Conservation (phyloP, 768 basidiomycete genomes). For the Suillus luteus region DNA sequence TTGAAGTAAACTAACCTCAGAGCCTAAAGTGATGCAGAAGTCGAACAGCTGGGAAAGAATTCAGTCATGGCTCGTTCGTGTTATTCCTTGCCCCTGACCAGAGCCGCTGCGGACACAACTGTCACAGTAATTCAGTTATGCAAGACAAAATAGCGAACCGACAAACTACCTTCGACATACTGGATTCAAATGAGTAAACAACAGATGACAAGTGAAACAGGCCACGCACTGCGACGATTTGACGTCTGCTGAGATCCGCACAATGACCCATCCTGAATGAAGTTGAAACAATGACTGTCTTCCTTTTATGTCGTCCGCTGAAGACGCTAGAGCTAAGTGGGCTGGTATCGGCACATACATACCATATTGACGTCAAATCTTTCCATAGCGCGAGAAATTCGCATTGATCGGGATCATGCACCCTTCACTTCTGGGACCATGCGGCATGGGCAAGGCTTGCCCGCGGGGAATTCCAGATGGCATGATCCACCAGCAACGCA, state of each 20-base stretch:
- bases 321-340: not conserved
- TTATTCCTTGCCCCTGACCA: not conserved
- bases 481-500: not conserved
- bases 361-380: too few species aligned
- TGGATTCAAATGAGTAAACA: not conserved
- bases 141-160: not conserved
- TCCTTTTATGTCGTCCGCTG: not conserved
- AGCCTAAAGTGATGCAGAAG: conserved; percentile 4
- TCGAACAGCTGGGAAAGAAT: conserved; percentile 2
- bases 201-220: not conserved
- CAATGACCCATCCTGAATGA: not conserved
- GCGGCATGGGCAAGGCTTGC: too few species aligned
- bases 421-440: too few species aligned
- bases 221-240: not conserved
- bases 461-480: too few species aligned
- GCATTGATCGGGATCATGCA: too few species aligned
- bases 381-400: too few species aligned
- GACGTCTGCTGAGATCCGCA: not conserved
- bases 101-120: not conserved
- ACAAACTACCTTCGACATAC: not conserved
- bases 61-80: not conserved
- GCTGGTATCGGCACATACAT: not conserved
- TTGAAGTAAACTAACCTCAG: not conserved
- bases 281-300: not conserved
- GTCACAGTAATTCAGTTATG: not conserved